These are phyloP conservation scores for Prototheca wickerhamii DNA, from an alignment of 163 green algal species.

Conservation along the genomic window DNA sequence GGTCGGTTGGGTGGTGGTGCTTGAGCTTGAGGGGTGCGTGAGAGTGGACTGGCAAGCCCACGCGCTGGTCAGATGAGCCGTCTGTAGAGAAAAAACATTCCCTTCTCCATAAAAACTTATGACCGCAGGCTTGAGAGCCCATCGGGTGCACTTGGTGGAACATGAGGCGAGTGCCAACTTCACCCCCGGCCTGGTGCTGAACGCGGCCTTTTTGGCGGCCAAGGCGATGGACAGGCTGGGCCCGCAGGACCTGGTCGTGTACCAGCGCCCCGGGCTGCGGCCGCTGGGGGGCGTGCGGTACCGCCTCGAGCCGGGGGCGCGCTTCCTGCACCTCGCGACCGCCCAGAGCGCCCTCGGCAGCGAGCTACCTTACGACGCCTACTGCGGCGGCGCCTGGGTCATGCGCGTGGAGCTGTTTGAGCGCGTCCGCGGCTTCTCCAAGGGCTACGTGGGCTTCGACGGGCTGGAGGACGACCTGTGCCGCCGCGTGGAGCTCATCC, in stretches of 20 bases:
- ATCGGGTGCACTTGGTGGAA: constrained; percentile 1
- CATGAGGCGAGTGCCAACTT: neutral
- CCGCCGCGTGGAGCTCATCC: neutral
- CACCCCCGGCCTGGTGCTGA: neutral
- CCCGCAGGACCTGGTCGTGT: neutral
- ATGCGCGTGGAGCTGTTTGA: neutral
- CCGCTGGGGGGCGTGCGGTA: neutral
- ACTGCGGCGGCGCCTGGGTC: constrained; percentile 3
- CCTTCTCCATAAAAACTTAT: neutral
- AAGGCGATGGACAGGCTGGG: neutral
- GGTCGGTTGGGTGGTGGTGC: too few relatives aligned
- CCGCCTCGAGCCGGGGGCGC: neutral
- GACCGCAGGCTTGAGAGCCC: neutral
- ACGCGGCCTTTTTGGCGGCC: neutral
- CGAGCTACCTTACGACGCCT: neutral
- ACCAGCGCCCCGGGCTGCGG: neutral
- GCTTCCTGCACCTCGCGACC: constrained; percentile 2
- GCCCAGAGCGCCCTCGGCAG: neutral
- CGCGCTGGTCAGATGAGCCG: neutral
- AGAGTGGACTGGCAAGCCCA: neutral
- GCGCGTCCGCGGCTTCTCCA: neutral
- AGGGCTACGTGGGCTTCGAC: neutral
- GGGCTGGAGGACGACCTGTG: constrained; percentile 5
- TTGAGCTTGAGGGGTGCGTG: neutral
- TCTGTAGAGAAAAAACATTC: neutral